phyloP scores from a whole-genome alignment of 78 protist species.

The Protostelium mycophagum region DNA sequence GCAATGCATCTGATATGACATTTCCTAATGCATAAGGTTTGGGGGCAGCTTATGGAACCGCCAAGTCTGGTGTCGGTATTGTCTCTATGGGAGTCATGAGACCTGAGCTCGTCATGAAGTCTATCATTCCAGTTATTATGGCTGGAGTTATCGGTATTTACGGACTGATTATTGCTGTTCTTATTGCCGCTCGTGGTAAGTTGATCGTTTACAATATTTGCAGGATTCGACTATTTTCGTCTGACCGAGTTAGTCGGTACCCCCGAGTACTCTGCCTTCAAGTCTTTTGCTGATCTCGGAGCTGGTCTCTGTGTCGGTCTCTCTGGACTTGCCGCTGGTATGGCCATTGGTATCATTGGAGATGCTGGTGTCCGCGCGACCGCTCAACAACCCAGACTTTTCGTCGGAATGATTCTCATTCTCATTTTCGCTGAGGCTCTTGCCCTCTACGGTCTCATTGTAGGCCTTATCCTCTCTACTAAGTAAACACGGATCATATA shows the following conservation, averaged over 20 bases:
- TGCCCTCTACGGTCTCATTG: slow-evolving; percentile 93
- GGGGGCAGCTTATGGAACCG: slow-evolving; percentile 99
- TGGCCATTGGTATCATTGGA: slow-evolving; percentile 89
- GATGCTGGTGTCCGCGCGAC: slow-evolving; percentile 93
- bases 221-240: background rate
- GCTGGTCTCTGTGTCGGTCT: slow-evolving; percentile 97
- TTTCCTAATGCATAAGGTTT: slow-evolving; percentile 65
- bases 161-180: slow-evolving; percentile 97
- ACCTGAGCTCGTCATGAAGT: slow-evolving; percentile 94
- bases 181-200: slow-evolving; percentile 60
- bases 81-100: slow-evolving; percentile 93
- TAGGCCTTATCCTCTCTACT: slow-evolving; percentile 75
- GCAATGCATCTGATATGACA: background rate
- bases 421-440: slow-evolving; percentile 97
- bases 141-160: slow-evolving; percentile 99
- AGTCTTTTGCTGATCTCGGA: slow-evolving; percentile 81
- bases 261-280: slow-evolving; percentile 43
- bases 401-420: slow-evolving; percentile 90
- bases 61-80: slow-evolving; percentile 97
- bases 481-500: background rate
- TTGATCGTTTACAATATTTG: background rate
- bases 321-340: slow-evolving; percentile 95
- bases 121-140: slow-evolving; percentile 91
- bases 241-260: background rate
- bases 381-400: slow-evolving; percentile 82